These are phyloP conservation scores for Haplographium delicatum DNA, from an alignment of 495 filamentous ascomycete genomes.

Conservation along the genomic window DNA sequence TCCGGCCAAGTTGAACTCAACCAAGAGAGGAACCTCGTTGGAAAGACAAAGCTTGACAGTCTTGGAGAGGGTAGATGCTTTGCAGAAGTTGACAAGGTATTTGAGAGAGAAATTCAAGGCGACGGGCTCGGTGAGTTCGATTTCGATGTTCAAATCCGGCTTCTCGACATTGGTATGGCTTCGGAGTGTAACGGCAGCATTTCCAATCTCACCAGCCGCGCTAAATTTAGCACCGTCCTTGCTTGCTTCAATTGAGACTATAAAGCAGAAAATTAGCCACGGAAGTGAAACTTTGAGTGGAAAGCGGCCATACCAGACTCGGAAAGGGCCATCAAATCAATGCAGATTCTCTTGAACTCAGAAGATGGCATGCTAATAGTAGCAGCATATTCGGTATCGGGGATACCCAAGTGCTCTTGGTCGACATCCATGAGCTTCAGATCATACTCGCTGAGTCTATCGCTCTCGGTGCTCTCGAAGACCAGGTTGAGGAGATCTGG, in stretches of 20 bases:
- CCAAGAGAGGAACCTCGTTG: slow-evolving; percentile 91
- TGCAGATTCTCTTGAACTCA: slow-evolving; percentile 94
- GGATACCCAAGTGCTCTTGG: slow-evolving; percentile 98
- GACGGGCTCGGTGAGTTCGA: slow-evolving; percentile 88
- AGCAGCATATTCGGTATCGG: slow-evolving; percentile 95
- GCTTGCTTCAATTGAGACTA: slow-evolving; percentile 90
- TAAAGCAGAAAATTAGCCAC: slow-evolving; percentile 4
- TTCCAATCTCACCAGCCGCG: slow-evolving; percentile 91
- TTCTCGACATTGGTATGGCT: slow-evolving; percentile 89
- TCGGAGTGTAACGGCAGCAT: slow-evolving; percentile 85
- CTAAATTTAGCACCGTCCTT: slow-evolving; percentile 98
- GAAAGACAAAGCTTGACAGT: slow-evolving; percentile 88
- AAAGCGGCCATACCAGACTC: slow-evolving; percentile 70
- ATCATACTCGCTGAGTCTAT: slow-evolving; percentile 95
- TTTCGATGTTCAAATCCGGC: slow-evolving; percentile 77
- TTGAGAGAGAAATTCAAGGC: slow-evolving; percentile 97
- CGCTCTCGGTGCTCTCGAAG: slow-evolving; percentile 87
- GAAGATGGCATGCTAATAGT: slow-evolving; percentile 80
- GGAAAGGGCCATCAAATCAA: slow-evolving; percentile 82
- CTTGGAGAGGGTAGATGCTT: slow-evolving; percentile 78
- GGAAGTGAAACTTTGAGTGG: background rate
- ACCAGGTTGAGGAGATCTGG: slow-evolving; percentile 92
- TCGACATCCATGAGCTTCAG: slow-evolving; percentile 99
- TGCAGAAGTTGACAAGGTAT: slow-evolving; percentile 99
- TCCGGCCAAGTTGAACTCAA: slow-evolving; percentile 78